These are phyloP conservation scores for Artemisia argyi DNA, from an alignment of 129 eudicot species.

Conservation along the genomic window DNA sequence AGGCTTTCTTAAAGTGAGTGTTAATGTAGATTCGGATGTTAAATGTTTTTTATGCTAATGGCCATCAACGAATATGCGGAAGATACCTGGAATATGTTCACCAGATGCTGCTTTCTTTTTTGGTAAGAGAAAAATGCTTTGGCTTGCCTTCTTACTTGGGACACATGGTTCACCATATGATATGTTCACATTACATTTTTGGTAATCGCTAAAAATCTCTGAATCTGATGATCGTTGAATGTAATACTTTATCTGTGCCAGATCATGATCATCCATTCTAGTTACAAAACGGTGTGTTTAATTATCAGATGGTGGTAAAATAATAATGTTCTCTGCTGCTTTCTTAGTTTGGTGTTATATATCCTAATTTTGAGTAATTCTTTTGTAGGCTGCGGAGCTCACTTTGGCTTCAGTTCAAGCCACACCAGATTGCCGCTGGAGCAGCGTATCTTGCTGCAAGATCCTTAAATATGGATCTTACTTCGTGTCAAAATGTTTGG, in stretches of 20 bases:
- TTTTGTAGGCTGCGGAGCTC: slow-evolving; percentile 85
- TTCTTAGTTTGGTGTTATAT: neutral
- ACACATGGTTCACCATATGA: slow-evolving; percentile 1
- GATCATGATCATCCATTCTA: slow-evolving; percentile 27
- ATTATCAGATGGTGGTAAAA: slow-evolving; percentile 11
- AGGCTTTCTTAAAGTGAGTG: slow-evolving; percentile 44
- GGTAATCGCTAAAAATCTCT: slow-evolving; percentile 25
- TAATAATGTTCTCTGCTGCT: neutral
- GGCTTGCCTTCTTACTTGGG: slow-evolving; percentile 41
- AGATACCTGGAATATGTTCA: slow-evolving; percentile 60
- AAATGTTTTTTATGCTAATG: slow-evolving; percentile 46
- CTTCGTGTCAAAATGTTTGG: slow-evolving; percentile 66
- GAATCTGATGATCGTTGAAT: slow-evolving; percentile 31
- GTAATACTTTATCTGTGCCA: slow-evolving; percentile 28
- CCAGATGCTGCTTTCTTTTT: slow-evolving; percentile 74
- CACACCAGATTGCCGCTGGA: slow-evolving; percentile 98
- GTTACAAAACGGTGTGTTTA: slow-evolving; percentile 47
- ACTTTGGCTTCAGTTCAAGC: slow-evolving; percentile 96
- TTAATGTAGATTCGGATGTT: slow-evolving; percentile 31
- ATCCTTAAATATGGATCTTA: slow-evolving; percentile 71
- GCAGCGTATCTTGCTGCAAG: slow-evolving; percentile 95
- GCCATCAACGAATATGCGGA: slow-evolving; percentile 63
- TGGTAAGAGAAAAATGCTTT: slow-evolving; percentile 85
- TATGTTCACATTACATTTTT: slow-evolving; percentile 19
- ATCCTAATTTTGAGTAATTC: slow-evolving; percentile 13